Evolutionary conservation across 495 filamentous ascomycete genomes (phyloP), one percentile per base, ranked within the genome.

Genomic region (Podospora pseudoanserina): DNA sequence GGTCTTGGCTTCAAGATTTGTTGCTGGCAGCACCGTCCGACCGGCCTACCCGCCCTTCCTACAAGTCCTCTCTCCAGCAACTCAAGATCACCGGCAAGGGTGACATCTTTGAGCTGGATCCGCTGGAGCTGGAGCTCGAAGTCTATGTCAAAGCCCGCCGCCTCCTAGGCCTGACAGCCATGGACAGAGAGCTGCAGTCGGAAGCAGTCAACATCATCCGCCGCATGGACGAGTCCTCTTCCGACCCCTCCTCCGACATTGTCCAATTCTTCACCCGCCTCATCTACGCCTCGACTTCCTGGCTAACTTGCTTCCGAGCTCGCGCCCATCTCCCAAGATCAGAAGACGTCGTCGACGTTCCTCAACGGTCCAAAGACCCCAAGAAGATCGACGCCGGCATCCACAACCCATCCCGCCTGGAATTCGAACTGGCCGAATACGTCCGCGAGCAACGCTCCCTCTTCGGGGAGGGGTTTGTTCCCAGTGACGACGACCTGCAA

Each of bases 401-500:
- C 53, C 78, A 85, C 72, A 87, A 84, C 71, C 81, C 80, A 64
- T 77, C 72, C 66, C 82, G 87, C n/a, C 77, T 92, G 9, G 84
- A 88, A 65, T 78, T 74, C 6, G 87, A 89, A 73, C 80, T 92
- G 39, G 84, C 78, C 15, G 80, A 82, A 27, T 91, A 82, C 70
- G 81, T 90, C 13, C 78, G 79, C 1, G 72, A 77, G 13, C 82
- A 86, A 69, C 72, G 81, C 16, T 69, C 82, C 0, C 71, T 80
- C 26, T 88, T 89, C 0, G 65, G 82, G 39, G 76, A 84, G 54
- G 39, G 6, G 39, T 49, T 49, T 49, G 39, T 49, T 11, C 88
- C 87, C 5, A 84, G 82, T 32, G 89, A 92, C 72, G 78, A 78
- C 19, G 86, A 89, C 70, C 71, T 92, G 44, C 89, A 91, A 76